Evolutionary conservation across 1,284 basidiomycete genomes (phyloP), one percentile per base, ranked within the genome.

Genomic region (Xerocomus amazonicus): DNA sequence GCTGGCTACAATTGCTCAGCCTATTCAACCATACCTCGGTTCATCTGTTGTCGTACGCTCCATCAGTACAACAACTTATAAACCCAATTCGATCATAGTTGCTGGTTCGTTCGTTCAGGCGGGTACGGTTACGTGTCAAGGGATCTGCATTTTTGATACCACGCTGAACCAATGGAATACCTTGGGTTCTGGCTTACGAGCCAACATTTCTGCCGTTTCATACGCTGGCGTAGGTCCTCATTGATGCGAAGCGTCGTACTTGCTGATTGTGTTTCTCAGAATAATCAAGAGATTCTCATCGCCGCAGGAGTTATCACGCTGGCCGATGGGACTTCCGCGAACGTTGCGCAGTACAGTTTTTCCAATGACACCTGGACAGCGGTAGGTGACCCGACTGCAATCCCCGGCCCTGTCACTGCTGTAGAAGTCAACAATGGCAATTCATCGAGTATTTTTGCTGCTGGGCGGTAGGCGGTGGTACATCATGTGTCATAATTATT

Each of bases 331-430:
- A 75, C 73, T 6, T 60, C 76, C 9, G 79, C 87, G 23, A 87
- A 87, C 59, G 83, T 93, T 40, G 87, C 81, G 1, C 74, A 77
- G 51, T 96, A 81, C 68, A 76, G 75, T 56, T 85, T 92, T 60
- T 61, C 76, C 45, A 88, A 88, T 57, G 63, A 70, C 4, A 83
- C 81, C 1, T 97, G 95, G 91, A 72, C 74, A n/a, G 66, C 81
- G 6, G 70, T 98, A 19, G 93, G 92, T 9, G 67, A 72, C 37
- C 70, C 77, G 10, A 70, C 70, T 12, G 76, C 81, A 43, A 75
- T 97, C 13, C 91, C 93, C 39, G 96, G 96, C 2, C 92, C 93
- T 1, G 90, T 94, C 0, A 89, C 92, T 8, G 92, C 96, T 12
- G 68, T 97, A 45, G 87, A 87, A 48, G 85, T 95, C 46, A 90